These are phyloP conservation scores for Hirschioporus abietinus DNA, from an alignment of 768 basidiomycete species.

Conservation along the genomic window DNA sequence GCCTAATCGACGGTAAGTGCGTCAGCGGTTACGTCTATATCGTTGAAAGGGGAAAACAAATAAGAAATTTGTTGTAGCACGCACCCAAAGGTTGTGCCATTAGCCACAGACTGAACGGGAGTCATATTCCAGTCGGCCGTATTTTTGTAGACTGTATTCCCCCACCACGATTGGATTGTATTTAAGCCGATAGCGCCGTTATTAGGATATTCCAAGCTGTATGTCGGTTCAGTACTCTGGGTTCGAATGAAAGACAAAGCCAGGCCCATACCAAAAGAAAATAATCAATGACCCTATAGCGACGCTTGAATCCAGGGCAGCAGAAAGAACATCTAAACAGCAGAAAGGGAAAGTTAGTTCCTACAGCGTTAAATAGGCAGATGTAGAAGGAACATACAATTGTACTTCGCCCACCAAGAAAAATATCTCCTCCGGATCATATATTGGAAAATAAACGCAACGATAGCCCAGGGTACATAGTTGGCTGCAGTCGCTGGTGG, in stretches of 20 bases:
- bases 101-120: neutral
- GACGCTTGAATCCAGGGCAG: constrained; percentile 67
- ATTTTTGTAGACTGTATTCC: constrained; percentile 40
- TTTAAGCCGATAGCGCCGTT: constrained; percentile 53
- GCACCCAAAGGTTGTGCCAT: constrained; percentile 1
- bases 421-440: constrained; percentile 53
- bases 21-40: neutral
- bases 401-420: constrained; percentile 63
- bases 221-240: too few relatives aligned
- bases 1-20: neutral
- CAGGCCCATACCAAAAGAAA: constrained; percentile 35
- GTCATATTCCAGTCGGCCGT: constrained; percentile 24
- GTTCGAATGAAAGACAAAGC: too few relatives aligned
- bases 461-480: constrained; percentile 61
- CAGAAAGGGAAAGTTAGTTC: neutral
- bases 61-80: neutral
- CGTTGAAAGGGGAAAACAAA: neutral
- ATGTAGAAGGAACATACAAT: constrained; percentile 23
- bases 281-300: constrained; percentile 50
- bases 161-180: constrained; percentile 65
- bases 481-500: constrained; percentile 66
- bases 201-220: constrained; percentile 52
- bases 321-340: constrained; percentile 53
- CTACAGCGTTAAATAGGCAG: constrained; percentile 15
- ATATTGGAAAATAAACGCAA: constrained; percentile 64